phyloP scores from a whole-genome alignment of 306 rosid species.

The Pyrus pyrifolia region DNA sequence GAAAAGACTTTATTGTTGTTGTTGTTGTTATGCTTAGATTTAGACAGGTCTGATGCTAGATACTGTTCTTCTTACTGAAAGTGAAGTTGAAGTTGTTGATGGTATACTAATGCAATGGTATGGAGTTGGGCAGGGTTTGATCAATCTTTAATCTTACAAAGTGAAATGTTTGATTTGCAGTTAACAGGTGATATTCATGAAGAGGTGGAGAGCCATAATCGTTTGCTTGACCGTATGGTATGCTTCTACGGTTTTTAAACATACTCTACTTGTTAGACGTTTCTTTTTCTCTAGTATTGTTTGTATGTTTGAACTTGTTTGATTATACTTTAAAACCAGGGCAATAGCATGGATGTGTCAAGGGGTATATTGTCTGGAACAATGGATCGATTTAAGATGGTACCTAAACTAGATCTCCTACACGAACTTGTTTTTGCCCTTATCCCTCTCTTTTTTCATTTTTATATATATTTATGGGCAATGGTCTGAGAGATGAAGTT shows the following conservation, averaged over 20 bases:
- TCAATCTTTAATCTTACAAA: slow-evolving; percentile 1
- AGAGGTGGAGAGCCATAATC: slow-evolving; percentile 87
- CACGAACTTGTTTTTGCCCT: not conserved
- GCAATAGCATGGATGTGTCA: slow-evolving; percentile 80
- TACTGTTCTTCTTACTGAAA: not conserved
- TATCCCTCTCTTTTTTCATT: not conserved
- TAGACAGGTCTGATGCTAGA: not conserved
- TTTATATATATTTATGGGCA: not conserved
- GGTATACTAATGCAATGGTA: not conserved
- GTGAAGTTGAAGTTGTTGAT: not conserved
- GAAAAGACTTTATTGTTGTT: too few relatives aligned
- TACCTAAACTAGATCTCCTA: slow-evolving; percentile 16
- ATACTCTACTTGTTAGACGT: not conserved
- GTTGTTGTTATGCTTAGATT: not conserved
- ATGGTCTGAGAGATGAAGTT: slow-evolving; percentile 5
- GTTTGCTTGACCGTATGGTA: slow-evolving; percentile 79
- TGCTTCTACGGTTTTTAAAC: slow-evolving; percentile 13
- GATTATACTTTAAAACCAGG: slow-evolving; percentile 42
- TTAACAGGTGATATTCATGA: slow-evolving; percentile 92
- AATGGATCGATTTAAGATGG: slow-evolving; percentile 94
- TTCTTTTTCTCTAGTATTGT: not conserved
- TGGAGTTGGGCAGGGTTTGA: not conserved
- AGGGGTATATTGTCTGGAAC: slow-evolving; percentile 93
- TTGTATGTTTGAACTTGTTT: slow-evolving; percentile 8
- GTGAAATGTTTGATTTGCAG: slow-evolving; percentile 31